Percentiles rank a stretch among this genome's conserved stretches.
phyloP scores from a whole-genome alignment of 2,329 filamentous ascomycete species.

The Cadophora sp. region DNA sequence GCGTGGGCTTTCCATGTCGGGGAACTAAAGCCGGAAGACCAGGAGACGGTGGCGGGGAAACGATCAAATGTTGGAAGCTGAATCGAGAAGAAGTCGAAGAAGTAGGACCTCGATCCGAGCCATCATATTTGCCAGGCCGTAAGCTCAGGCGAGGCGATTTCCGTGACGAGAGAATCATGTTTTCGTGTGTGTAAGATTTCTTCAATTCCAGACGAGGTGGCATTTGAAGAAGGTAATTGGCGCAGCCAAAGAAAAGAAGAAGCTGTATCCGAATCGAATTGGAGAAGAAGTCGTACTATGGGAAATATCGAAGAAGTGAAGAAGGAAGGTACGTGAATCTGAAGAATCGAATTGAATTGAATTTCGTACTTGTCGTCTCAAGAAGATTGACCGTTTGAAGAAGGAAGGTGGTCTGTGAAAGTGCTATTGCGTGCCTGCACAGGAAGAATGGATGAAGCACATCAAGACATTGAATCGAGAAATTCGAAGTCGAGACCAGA shows the following conservation, averaged over 20 bases:
- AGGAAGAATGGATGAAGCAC: constrained; percentile 24
- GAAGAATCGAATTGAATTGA: not conserved
- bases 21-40: constrained; percentile 72
- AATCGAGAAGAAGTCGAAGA: constrained; percentile 69
- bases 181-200: constrained; percentile 48
- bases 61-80: constrained; percentile 71
- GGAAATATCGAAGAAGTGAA: constrained; percentile 4
- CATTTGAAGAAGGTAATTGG: constrained; percentile 40
- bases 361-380: not conserved
- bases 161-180: constrained; percentile 47
- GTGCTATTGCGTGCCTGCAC: constrained; percentile 39
- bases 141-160: constrained; percentile 61
- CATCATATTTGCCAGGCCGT: constrained; percentile 62
- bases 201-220: constrained; percentile 41
- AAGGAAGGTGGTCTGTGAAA: constrained; percentile 13
- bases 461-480: constrained; percentile 35
- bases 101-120: constrained; percentile 58
- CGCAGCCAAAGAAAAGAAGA: constrained; percentile 40
- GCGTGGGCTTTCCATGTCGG: constrained; percentile 60
- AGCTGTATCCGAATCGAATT: constrained; percentile 29
- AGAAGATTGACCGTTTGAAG: not conserved
- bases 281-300: constrained; percentile 13
- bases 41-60: constrained; percentile 73
- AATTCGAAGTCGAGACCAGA: constrained; percentile 10
- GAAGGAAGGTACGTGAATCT: not conserved